Percentiles rank a stretch among this genome's conserved stretches.
These are phyloP conservation scores for Solanum etuberosum DNA, from an alignment of 257 asterid species.

Conservation along the genomic window DNA sequence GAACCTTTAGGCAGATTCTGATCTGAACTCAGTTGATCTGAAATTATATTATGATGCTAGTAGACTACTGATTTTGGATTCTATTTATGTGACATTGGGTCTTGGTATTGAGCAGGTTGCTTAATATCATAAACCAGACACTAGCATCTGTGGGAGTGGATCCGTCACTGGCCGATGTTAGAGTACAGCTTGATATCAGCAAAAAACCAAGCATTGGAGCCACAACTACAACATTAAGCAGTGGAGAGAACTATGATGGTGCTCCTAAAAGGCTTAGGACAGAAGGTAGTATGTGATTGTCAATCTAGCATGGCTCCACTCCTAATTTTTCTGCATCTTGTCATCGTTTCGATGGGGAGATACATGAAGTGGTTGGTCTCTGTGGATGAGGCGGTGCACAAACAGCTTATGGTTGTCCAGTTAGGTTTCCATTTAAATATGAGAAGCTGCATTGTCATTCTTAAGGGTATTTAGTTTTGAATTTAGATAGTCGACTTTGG, in stretches of 20 bases:
- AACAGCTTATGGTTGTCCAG: neutral
- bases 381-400: neutral
- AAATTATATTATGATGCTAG: neutral
- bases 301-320: neutral
- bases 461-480: neutral
- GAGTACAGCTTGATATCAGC: conserved; percentile 54
- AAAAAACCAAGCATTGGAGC: conserved; percentile 19
- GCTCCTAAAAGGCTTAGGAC: conserved; percentile 37
- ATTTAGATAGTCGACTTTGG: neutral
- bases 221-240: conserved; percentile 1
- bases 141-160: conserved; percentile 59
- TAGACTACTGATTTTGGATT: neutral
- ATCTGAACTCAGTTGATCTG: neutral
- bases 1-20: neutral
- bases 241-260: conserved; percentile 13
- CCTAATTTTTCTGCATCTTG: neutral
- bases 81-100: neutral
- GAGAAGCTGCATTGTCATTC: conserved; percentile 34
- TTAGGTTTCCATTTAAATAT: conserved; percentile 29
- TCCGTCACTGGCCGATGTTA: conserved; percentile 44
- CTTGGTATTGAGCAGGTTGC: conserved; percentile 26
- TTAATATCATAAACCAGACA: conserved; percentile 31
- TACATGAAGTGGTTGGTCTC: neutral
- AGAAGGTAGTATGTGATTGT: conserved; percentile 12
- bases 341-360: neutral